Evolutionary conservation across 2,329 filamentous ascomycete genomes (phyloP), one percentile per base, ranked within the genome.

Genomic region (Cladosporium colombiae): DNA sequence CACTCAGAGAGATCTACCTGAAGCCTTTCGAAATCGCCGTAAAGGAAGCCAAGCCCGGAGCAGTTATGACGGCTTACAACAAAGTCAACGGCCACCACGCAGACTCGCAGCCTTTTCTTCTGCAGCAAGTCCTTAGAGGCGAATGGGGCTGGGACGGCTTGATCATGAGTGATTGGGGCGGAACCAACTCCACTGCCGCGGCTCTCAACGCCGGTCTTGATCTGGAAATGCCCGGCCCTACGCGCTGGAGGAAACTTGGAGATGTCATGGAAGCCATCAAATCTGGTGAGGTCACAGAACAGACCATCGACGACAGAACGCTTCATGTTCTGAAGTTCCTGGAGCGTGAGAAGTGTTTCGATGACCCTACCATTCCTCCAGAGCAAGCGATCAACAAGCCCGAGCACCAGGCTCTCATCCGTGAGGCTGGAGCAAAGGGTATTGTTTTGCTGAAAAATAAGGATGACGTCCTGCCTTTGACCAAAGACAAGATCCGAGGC

Each of bases 211-310:
- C 91, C 33, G 91, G 91, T 35, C 81, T 95, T 29, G 92, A 96
- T 76, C 92, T 96, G 88, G 85, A 86, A 23, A 96, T 95, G 92
- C 91, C 91, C 0, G 91, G 91, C 49, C 62, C 62, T 14, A 31
- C 53, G 37, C n/a, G 52, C 18, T 64, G 62, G 62, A 56, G 53
- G 8, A 52, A 37, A 21, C 44, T 37, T 1, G 59, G 27, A 4
- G 73, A 73, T 11, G 65, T 67, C 2, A 71, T 69, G 10, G 66
- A 66, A 57, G 69, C 70, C 55, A 67, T 74, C 21, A 49, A 70
- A 50, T 71, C 72, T 57, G 72, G 72, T 27, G 66, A 93, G 0
- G 81, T 98, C 35, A 92, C 94, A 0, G 87, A 91, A 71, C 96
- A 91, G 85, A 71, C 94, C 59, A 76, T 81, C 44, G 77, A 80